Evolutionary conservation across 2,329 filamentous ascomycete species (phyloP).

Genomic region (Colletotrichum noveboracense): DNA sequence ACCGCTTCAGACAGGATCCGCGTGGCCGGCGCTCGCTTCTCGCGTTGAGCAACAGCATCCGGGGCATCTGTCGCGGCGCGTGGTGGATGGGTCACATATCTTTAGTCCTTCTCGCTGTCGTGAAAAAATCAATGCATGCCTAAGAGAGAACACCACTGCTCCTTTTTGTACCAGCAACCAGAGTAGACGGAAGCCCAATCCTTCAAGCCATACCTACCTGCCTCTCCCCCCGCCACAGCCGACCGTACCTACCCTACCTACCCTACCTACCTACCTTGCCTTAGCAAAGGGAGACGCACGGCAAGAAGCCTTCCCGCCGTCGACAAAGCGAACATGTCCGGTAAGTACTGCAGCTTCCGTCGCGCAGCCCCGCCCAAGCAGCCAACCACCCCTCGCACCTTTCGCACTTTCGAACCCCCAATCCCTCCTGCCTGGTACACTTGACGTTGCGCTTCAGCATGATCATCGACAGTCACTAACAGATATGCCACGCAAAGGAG

Average conservation of each 20-base stretch:
- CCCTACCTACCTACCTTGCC: background rate
- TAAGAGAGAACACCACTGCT: conserved; percentile 13
- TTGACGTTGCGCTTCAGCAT: background rate
- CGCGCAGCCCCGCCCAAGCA: background rate
- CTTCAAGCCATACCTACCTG: background rate
- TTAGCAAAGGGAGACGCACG: conserved; percentile 4
- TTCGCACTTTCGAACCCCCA: background rate
- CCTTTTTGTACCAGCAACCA: conserved; percentile 1
- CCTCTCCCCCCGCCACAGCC: background rate
- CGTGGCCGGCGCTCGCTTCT: background rate
- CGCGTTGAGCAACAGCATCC: background rate
- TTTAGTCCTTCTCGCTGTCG: conserved; percentile 13
- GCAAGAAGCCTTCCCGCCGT: background rate
- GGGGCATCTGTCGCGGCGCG: conserved; percentile 1
- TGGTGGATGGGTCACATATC: conserved; percentile 21
- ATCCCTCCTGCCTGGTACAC: background rate
- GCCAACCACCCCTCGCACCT: background rate
- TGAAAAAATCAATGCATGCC: conserved; percentile 22
- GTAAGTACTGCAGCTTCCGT: conserved; percentile 14
- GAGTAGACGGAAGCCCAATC: background rate
- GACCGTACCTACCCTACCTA: background rate
- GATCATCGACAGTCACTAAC: background rate
- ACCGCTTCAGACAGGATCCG: conserved; percentile 1
- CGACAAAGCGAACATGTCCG: conserved; percentile 12
- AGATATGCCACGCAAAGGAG: conserved; percentile 35